Conservation (phyloP, 1,139 yeast genomes). For the Scheffersomyces stambukii region DNA sequence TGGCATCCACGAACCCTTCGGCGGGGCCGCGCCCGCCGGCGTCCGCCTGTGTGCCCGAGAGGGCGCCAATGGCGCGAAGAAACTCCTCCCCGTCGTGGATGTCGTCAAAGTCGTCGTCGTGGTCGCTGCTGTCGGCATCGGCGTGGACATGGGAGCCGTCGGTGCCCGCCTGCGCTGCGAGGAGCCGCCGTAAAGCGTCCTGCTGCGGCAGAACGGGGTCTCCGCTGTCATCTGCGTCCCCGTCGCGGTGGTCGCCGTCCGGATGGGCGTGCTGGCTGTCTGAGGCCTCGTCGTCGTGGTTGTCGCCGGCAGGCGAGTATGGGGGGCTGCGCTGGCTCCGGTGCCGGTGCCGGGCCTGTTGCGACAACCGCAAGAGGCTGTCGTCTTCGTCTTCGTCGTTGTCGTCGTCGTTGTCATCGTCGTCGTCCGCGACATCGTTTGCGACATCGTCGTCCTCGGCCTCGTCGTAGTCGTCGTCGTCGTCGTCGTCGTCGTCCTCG, state of each 20-base stretch:
- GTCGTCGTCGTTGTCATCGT: conserved; percentile 3
- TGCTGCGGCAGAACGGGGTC: conserved; percentile 14
- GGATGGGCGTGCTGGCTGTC: conserved; percentile 8
- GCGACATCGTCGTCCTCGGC: conserved; percentile 4
- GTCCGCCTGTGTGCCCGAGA: conserved; percentile 12
- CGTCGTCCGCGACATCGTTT: conserved; percentile 5
- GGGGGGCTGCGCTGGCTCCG: conserved; percentile 10
- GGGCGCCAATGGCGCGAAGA: conserved; percentile 24
- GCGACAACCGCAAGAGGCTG: conserved; percentile 19
- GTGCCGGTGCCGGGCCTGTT: conserved; percentile 16
- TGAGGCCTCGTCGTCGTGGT: conserved; percentile 7
- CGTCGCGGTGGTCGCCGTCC: conserved; percentile 17
- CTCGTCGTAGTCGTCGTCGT: neutral
- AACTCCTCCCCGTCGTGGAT: conserved; percentile 20
- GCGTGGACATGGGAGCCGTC: conserved; percentile 14
- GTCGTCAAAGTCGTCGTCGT: conserved; percentile 19
- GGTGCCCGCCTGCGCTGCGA: conserved; percentile 1
- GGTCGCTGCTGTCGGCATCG: conserved; percentile 18
- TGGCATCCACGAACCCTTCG: conserved; percentile 31
- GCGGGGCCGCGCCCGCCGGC: conserved; percentile 5
- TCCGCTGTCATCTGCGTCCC: conserved; percentile 20
- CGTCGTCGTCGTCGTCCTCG: neutral
- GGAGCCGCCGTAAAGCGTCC: conserved; percentile 14
- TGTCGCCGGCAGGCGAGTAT: conserved; percentile 8
- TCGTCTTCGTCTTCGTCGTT: conserved; percentile 20